Base-by-base conservation (phyloP, 108 stramenopile genomes). In the Cyclostephanos tholiformis region DNA sequence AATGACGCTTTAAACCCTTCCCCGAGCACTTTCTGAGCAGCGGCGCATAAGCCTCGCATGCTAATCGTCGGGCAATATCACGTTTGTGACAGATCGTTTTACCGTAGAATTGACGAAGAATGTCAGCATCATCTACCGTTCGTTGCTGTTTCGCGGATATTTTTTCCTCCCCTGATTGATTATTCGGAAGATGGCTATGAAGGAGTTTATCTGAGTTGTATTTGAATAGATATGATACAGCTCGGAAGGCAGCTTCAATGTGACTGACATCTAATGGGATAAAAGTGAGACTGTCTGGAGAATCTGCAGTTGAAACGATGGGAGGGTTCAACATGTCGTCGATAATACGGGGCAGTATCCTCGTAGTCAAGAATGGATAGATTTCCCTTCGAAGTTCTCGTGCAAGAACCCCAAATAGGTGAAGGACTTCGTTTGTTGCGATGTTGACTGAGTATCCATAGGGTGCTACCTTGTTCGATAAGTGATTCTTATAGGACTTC, bases 341-440 rank as follows among this genome's bases (percentile, higher is more conserved):
- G 39, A 93, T 57, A 26, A 95, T 87, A 6, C 90, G 84, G 4
- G 89, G 91, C 38, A 95, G 51, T 62, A 95, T 89, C 36, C 63
- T 68, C 7, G 64, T 67, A 60, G 88, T 82, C 16, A 95, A 53
- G 63, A 75, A 90, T 10, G 85, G 86, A 80, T 95, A 91, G 32
- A 95, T 86, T 74, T 92, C 91, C 61, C 82, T 86, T n/a, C 91
- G 82, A 36, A 95, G 77, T 82, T 95, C 94, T 56, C 89, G 71
- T 36, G 91, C 90, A 60, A 95, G 68, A 13, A 95, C 94, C 22
- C 91, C 86, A 29, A 92, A 62, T 20, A 95, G 55, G 74, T 95
- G 94, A 9, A 95, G 69, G 64, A 92, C 82, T 70, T 95, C 94
- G 51, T 82, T 83, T n/a, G 94, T 95, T 11, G 88, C 91, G 79